Evolutionary conservation across 176 grass and related monocot genomes (phyloP).

Genomic region (Bromus sterilis): DNA sequence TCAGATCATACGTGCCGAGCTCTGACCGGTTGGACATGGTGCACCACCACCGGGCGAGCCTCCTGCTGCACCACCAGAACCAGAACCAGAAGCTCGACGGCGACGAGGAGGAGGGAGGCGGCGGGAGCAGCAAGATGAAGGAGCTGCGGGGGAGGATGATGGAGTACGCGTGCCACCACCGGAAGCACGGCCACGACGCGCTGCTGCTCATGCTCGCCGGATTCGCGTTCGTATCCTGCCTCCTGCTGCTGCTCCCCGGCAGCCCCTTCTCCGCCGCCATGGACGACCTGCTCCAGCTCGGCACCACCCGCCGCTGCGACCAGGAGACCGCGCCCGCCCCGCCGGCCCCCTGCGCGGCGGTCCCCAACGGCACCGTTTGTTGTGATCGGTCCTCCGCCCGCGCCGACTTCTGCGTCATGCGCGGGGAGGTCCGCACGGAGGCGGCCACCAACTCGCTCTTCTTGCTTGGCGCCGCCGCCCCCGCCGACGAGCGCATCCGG

Average conservation of each 20-base stretch:
- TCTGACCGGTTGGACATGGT: constrained; percentile 17
- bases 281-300: constrained; percentile 37
- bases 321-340: background rate
- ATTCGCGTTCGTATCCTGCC: background rate
- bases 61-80: constrained; percentile 9
- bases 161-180: constrained; percentile 33
- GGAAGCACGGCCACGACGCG: constrained; percentile 35
- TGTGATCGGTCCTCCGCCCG: constrained; percentile 38
- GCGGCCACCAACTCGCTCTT: constrained; percentile 24
- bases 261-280: constrained; percentile 28
- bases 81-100: background rate
- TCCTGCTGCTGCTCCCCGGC: background rate
- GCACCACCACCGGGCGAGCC: constrained; percentile 31
- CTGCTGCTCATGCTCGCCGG: background rate
- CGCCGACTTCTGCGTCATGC: constrained; percentile 52
- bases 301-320: background rate
- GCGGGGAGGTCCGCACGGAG: constrained; percentile 35
- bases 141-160: constrained; percentile 1
- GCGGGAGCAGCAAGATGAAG: constrained; percentile 2
- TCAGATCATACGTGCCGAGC: background rate
- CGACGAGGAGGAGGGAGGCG: background rate
- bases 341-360: background rate
- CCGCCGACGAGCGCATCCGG: constrained; percentile 18
- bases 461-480: background rate
- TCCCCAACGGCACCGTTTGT: constrained; percentile 25